A percentile compares a stretch with the other conserved stretches of the same genome.
phyloP scores from a whole-genome alignment of 2,329 filamentous ascomycete genomes.

The Sporothrix humicola region DNA sequence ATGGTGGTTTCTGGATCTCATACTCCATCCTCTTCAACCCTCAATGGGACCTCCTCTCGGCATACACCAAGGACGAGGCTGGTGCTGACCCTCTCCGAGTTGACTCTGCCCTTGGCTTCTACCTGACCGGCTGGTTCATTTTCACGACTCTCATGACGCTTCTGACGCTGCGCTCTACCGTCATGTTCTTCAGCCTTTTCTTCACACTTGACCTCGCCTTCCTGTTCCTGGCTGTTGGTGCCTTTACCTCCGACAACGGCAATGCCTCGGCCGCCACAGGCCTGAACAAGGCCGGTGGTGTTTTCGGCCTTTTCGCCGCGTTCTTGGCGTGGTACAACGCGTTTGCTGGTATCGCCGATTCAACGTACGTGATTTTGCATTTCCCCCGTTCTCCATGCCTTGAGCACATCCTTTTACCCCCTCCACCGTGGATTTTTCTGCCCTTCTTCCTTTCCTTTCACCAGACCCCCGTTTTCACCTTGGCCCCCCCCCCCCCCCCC shows the following conservation, averaged over 20 bases:
- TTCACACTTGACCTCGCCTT: constrained; percentile 78
- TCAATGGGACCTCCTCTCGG: constrained; percentile 62
- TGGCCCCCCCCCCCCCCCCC: too few relatives aligned
- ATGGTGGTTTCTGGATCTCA: constrained; percentile 82
- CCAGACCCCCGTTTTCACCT: too few relatives aligned
- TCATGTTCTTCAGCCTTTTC: constrained; percentile 80
- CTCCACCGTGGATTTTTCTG: not conserved
- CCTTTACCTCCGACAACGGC: constrained; percentile 62
- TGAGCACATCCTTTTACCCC: not conserved
- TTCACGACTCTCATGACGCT: constrained; percentile 77
- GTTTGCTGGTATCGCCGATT: constrained; percentile 78
- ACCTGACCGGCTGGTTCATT: constrained; percentile 82
- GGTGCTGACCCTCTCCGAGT: constrained; percentile 52
- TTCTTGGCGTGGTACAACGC: constrained; percentile 90
- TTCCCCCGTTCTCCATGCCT: too few relatives aligned
- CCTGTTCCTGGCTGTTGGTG: constrained; percentile 70
- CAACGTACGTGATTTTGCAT: constrained; percentile 54
- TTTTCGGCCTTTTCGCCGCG: constrained; percentile 79
- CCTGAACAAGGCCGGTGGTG: constrained; percentile 73
- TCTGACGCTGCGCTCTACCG: constrained; percentile 76
- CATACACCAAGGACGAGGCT: constrained; percentile 48
- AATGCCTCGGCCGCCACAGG: constrained; percentile 51
- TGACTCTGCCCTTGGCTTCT: constrained; percentile 71
- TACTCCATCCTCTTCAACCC: constrained; percentile 76
- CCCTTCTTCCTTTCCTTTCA: not conserved